A percentile compares a stretch with the other conserved stretches of the same genome.
Evolutionary conservation across 139 green algal genomes (phyloP).

Genomic region (Dunaliella primolecta): DNA sequence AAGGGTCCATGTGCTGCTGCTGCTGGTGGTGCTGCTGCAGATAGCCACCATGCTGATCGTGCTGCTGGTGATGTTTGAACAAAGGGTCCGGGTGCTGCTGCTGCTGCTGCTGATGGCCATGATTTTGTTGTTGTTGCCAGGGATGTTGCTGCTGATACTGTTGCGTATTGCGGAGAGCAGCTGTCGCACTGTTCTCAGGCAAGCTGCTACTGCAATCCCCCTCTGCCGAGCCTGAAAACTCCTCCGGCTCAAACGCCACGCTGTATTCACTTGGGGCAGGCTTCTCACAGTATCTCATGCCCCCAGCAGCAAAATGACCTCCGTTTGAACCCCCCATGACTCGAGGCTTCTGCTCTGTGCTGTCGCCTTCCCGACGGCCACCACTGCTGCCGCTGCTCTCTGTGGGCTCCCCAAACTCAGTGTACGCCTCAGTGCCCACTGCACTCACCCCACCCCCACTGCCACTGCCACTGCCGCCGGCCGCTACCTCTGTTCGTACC

Average conservation of each 20-base stretch:
- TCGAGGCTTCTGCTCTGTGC: too few relatives aligned
- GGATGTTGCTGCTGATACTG: too few relatives aligned
- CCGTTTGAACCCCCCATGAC: too few relatives aligned
- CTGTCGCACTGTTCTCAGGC: too few relatives aligned
- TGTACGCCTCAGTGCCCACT: neutral
- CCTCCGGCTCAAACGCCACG: neutral
- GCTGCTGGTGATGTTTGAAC: neutral
- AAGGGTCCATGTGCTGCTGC: neutral
- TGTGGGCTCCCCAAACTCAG: neutral
- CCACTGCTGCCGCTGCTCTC: neutral
- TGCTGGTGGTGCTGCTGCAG: neutral
- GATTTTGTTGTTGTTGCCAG: too few relatives aligned
- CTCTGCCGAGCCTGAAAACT: too few relatives aligned
- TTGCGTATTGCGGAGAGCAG: too few relatives aligned
- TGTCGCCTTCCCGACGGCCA: neutral
- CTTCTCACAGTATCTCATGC: too few relatives aligned
- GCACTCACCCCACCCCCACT: neutral
- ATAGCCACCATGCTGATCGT: neutral
- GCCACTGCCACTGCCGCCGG: neutral
- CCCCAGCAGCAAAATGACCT: too few relatives aligned
- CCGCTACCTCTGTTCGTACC: neutral
- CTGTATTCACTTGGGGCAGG: too few relatives aligned
- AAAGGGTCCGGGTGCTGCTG: neutral
- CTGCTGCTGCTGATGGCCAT: neutral
- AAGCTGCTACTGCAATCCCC: too few relatives aligned